Base-by-base conservation (phyloP, 805 yeast species). In the Candida endomychidarum region DNA sequence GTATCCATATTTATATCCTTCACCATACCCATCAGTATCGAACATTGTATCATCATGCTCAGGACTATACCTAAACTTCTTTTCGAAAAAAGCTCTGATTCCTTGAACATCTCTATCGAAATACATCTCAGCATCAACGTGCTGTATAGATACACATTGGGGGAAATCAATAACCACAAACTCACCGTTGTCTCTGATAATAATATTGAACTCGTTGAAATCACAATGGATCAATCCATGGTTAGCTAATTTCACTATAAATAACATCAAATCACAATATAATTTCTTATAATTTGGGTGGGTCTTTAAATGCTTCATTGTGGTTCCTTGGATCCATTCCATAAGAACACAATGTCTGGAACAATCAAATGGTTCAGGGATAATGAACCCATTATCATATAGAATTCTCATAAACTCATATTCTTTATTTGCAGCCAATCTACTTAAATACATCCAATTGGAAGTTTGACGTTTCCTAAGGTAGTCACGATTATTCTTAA, bases 141-240 rank as follows among this genome's bases (percentile, higher is more conserved):
- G 99, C 49, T 85, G 90, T 33, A 86, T 86, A 16, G 96, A 87
- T 12, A 93, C 85, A 78, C 97, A 91, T 64, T 93, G 99, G 3
- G 99, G 99, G 72, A 93, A 93, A 72, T 93, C 99, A 54, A 93
- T 91, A 19, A 93, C 96, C 15, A 90, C 83, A 53, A 89, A 87
- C 36, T 86, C 93, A 14, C 72, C 75, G 32, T 75, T 77, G 22
- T 77, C 71, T 47, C 84, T 84, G 21, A 88, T 81, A 77, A 93
- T 87, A 51, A 93, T 88, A 61, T 93, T 93, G 63, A 93, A 93
- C 65, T 93, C 99, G 61, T 93, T 93, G 68, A 82, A 93, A 69
- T 93, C 99, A 73, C 99, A 91, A 63, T 93, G 99, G 39, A 93
- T 89, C 41, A 93, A 72, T 1, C 99, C 99, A 51, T 83, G 78